These are phyloP conservation scores for Penicillium flavigenum DNA, from an alignment of 495 filamentous ascomycete species.

Conservation along the genomic window DNA sequence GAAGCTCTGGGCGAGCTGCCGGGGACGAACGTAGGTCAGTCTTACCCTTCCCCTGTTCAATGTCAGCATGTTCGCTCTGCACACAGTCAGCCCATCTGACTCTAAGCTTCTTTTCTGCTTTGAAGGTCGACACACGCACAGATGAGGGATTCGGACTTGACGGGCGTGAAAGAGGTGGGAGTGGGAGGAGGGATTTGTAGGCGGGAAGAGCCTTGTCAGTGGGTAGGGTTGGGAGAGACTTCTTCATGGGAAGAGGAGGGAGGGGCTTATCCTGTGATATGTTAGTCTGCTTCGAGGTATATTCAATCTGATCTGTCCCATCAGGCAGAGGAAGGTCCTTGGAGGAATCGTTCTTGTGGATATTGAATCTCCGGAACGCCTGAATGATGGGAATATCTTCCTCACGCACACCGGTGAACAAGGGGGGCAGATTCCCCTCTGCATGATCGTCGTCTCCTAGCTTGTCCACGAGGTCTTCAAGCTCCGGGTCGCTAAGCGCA, in stretches of 20 bases:
- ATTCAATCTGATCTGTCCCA: not conserved
- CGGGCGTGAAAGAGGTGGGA: not conserved
- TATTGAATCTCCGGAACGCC: not conserved
- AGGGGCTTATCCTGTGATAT: not conserved
- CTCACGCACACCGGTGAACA: not conserved
- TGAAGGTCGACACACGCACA: not conserved
- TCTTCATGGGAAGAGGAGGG: not conserved
- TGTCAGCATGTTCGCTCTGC: not conserved
- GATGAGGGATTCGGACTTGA: not conserved
- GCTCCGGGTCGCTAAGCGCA: not conserved
- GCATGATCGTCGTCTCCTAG: not conserved
- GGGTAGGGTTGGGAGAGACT: not conserved
- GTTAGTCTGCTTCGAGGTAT: not conserved
- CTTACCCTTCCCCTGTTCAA: not conserved
- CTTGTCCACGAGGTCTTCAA: not conserved
- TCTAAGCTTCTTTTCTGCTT: not conserved
- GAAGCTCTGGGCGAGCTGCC: not conserved
- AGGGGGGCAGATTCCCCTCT: not conserved
- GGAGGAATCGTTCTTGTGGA: not conserved
- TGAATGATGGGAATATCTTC: slow-evolving; percentile 1
- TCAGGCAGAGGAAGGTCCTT: not conserved
- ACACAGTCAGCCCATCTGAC: not conserved
- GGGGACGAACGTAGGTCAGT: not conserved
- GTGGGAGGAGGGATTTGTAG: not conserved
- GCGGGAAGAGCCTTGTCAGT: not conserved